Evolutionary conservation across 768 basidiomycete genomes (phyloP), one percentile per base, ranked within the genome.

Genomic region (Phanerochaete carnosa): DNA sequence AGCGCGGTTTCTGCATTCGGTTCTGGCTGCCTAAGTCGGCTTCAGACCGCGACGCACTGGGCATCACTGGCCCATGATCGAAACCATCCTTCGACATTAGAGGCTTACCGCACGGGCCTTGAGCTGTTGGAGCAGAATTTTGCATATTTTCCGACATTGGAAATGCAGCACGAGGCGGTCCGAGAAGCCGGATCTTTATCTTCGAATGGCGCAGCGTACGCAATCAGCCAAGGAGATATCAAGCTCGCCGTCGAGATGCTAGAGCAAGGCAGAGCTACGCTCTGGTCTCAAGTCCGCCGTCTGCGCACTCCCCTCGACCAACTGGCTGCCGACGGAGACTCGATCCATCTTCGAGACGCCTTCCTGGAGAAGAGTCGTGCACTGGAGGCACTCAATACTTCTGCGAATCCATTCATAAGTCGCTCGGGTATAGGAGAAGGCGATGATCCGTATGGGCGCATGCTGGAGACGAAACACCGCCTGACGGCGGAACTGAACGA

Each of bases 161-260:
- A 53, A 13, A 53, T 53, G 52, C 52, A 53, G 16, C 52, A 53
- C 25, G 32, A 16, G 28, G 19, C 13, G 8, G 19, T 33, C 9
- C n/a, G 47, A 13, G 16, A n/a, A 35, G 13, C 9, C 37, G 23
- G 25, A 12, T 23, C 47, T 26, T 13, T 45, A 11, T 12, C 33
- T 11, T n/a, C n/a, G 30, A 32, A 32, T 15, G 29, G 49, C 19
- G 47, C 45, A 2, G 28, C 47, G 11, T 52, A 25, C 35, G 28
- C 49, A 9, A 29, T 52, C 22, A 3, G 8, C 12, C n/a, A 35
- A 28, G 29, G 37, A 2, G 25, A 61, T 19, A 33, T 37, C 12
- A 5, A 16, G 11, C 9, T 56, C 9, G 71, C 69, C 9, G 51
- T 72, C 2, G 66, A 72, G 56, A 57, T 65, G 57, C 59, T 73